Evolutionary conservation across 2,329 filamentous ascomycete species (phyloP), one percentile per base, ranked within the genome.

Genomic region (Ophiocordyceps camponoti-floridani): DNA sequence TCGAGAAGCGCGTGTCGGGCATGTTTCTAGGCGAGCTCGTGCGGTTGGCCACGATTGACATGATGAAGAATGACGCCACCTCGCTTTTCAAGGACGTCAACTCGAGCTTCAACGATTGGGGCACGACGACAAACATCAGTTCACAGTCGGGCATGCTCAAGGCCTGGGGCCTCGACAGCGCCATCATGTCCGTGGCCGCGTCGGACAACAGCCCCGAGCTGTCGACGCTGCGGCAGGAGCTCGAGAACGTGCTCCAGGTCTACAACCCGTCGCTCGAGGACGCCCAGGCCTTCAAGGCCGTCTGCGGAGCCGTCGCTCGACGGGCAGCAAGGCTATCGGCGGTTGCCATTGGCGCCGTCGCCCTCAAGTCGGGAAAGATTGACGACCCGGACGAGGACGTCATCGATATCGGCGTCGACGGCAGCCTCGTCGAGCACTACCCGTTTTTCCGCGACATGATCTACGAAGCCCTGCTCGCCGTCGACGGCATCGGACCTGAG

Each of bases 1-100:
- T 96, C 58, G 91, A 98, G 68, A 98, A 98, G 73, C 83, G 89
- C 42, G 82, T 98, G 14, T 94, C 87, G 0, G 91, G 91, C 60
- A 96, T 98, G 89, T 98, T 96, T 67, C 64, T 98, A 43, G 91
- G 91, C 45, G 91, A 98, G 62, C 88, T 96, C 50, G 72, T 95
- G 45, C 82, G 91, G 45, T 72, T 85, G 41, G 79, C 80, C 14
- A 66, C 95, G 19, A 61, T 91, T 43, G 70, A 77, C 47, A 73
- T 95, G 59, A 67, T 88, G 55, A 73, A 82, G 53, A 73, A 84
- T 52, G 69, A 78, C 27, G 60, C 70, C 1, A 65, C 82, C 7
- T 70, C 78, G 3, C 72, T 95, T 33, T 93, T 95, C 73, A 75
- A 72, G 53, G 83, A 88, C 54, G 72, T 75, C 46, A 79, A 84